A percentile compares a stretch with the other conserved stretches of the same genome.
phyloP scores from a whole-genome alignment of 2,329 filamentous ascomycete species.

The Apiospora phragmitis region DNA sequence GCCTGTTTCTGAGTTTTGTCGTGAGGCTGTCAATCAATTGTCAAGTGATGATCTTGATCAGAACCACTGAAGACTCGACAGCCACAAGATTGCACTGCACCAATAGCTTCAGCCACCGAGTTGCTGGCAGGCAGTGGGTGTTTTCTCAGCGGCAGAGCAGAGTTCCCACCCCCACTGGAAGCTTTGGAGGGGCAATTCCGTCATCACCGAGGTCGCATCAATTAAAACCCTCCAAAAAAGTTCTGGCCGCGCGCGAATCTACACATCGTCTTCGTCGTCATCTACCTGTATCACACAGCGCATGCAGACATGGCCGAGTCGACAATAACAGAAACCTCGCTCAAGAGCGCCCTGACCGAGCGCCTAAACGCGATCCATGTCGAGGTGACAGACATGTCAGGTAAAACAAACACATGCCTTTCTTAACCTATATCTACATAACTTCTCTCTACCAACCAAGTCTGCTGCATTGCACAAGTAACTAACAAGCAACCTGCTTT shows the following conservation, averaged over 20 bases:
- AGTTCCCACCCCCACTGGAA: neutral
- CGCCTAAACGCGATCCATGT: constrained; percentile 76
- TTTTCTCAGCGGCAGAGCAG: neutral
- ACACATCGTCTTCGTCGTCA: neutral
- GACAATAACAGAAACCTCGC: constrained; percentile 69
- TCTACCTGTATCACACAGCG: neutral
- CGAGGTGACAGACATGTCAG: constrained; percentile 89
- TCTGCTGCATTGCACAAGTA: neutral
- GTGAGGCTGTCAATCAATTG: neutral
- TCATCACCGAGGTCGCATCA: constrained; percentile 12
- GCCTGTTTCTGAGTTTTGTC: neutral
- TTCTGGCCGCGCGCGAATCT: neutral
- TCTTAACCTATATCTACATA: neutral
- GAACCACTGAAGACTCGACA: neutral
- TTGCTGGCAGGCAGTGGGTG: neutral
- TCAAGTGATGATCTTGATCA: neutral
- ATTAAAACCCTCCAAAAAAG: neutral
- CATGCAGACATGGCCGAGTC: constrained; percentile 27
- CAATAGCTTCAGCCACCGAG: neutral
- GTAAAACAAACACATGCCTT: constrained; percentile 45
- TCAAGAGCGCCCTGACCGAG: constrained; percentile 68
- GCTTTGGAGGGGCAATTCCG: constrained; percentile 12
- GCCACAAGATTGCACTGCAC: neutral
- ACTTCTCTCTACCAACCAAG: neutral
- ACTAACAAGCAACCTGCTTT: neutral